These are phyloP conservation scores for Mariannaea elegans DNA, from an alignment of 2,329 filamentous ascomycete genomes.

Conservation along the genomic window DNA sequence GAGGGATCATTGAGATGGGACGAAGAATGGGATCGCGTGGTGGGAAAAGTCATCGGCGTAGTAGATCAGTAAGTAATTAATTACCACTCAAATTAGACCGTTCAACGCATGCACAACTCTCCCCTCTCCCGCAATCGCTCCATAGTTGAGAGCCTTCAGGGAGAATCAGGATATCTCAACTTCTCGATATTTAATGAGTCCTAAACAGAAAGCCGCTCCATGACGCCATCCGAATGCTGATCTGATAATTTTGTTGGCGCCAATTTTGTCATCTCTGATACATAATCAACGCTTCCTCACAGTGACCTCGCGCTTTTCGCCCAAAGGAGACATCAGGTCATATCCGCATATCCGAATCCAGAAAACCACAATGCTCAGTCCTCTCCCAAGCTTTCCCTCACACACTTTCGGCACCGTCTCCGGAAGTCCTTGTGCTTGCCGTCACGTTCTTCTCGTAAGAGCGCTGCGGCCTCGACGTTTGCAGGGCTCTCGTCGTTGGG, in stretches of 20 bases:
- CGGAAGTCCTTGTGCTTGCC: constrained; percentile 76
- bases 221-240: constrained; percentile 33
- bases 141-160: constrained; percentile 2
- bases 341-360: constrained; percentile 3
- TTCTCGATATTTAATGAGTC: constrained; percentile 16
- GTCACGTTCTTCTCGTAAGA: constrained; percentile 82
- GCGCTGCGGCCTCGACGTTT: constrained; percentile 89
- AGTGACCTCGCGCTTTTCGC: constrained; percentile 2
- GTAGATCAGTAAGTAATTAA: constrained; percentile 29
- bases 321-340: not conserved
- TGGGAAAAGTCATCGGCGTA: constrained; percentile 74
- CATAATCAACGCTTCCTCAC: constrained; percentile 23
- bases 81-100: not conserved
- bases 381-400: constrained; percentile 82
- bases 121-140: not conserved
- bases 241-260: constrained; percentile 15
- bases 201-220: constrained; percentile 30
- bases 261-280: constrained; percentile 17
- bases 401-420: constrained; percentile 78
- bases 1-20: constrained; percentile 87
- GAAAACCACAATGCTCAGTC: constrained; percentile 51
- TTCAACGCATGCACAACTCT: not conserved
- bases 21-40: constrained; percentile 89
- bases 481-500: constrained; percentile 97
- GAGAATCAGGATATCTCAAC: constrained; percentile 5